phyloP scores from a whole-genome alignment of 2,329 filamentous ascomycete species.

The Fusarium pseudonygamai region DNA sequence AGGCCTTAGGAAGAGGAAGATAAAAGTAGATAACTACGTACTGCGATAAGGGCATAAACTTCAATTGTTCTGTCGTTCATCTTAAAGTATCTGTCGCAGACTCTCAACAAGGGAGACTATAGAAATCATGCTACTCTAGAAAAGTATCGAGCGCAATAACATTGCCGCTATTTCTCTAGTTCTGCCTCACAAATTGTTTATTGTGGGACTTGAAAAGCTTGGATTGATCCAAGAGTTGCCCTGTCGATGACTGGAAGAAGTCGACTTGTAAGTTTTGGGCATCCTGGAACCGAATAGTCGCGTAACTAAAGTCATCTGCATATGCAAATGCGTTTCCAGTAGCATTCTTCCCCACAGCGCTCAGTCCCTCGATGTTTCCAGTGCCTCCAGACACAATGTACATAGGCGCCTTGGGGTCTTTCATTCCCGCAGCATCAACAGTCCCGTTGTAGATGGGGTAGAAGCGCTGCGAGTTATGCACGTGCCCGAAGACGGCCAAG shows the following conservation, averaged over 20 bases:
- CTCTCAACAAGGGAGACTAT: fast-evolving
- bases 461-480: constrained; percentile 21
- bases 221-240: neutral
- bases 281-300: constrained; percentile 14
- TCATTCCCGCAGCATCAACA: constrained; percentile 1
- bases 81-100: fast-evolving
- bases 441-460: constrained; percentile 14
- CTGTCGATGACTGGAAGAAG: constrained; percentile 11
- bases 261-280: constrained; percentile 7
- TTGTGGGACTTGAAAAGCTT: constrained; percentile 20
- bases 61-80: fast-evolving
- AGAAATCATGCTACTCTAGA: too few species aligned
- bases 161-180: neutral
- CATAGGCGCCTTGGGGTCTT: constrained; percentile 19
- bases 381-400: constrained; percentile 23
- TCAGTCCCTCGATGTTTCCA: constrained; percentile 20
- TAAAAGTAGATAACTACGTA: neutral
- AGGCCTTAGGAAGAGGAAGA: neutral
- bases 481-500: constrained; percentile 15
- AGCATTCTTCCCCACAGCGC: neutral
- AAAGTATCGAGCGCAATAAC: too few species aligned
- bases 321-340: constrained; percentile 15
- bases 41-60: neutral
- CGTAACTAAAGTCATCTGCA: constrained; percentile 25
- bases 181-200: neutral